Conservation (phyloP, 78 protist genomes). For the Guillardia theta region DNA sequence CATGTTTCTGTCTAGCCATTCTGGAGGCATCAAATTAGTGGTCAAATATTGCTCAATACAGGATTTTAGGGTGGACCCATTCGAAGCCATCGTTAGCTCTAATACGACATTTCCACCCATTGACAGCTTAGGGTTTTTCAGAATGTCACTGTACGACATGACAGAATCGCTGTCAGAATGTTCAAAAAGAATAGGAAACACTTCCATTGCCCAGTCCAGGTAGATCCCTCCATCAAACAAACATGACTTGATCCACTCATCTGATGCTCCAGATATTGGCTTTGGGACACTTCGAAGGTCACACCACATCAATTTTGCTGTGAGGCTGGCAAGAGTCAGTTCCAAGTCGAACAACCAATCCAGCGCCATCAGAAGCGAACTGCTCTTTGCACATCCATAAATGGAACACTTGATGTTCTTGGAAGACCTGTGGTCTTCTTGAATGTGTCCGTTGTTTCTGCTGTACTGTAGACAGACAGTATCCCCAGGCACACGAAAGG, state of each 20-base stretch:
- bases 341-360: not conserved
- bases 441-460: not conserved
- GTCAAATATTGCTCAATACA: too few species aligned
- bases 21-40: too few species aligned
- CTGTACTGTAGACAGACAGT: not conserved
- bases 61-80: too few species aligned
- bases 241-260: not conserved
- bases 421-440: not conserved
- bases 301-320: not conserved
- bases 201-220: too few species aligned
- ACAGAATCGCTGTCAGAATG: too few species aligned
- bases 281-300: not conserved
- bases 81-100: too few species aligned
- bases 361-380: not conserved
- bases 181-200: too few species aligned
- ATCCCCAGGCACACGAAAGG: not conserved
- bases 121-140: too few species aligned
- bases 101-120: too few species aligned
- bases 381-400: not conserved
- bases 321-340: not conserved
- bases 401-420: not conserved
- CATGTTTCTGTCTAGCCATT: too few species aligned
- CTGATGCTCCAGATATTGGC: not conserved
- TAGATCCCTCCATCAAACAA: too few species aligned
- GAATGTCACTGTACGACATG: too few species aligned